Evolutionary conservation across 164 flowering plant species (phyloP), one percentile per base, ranked within the genome.

Genomic region (Nymphaea colorata): DNA sequence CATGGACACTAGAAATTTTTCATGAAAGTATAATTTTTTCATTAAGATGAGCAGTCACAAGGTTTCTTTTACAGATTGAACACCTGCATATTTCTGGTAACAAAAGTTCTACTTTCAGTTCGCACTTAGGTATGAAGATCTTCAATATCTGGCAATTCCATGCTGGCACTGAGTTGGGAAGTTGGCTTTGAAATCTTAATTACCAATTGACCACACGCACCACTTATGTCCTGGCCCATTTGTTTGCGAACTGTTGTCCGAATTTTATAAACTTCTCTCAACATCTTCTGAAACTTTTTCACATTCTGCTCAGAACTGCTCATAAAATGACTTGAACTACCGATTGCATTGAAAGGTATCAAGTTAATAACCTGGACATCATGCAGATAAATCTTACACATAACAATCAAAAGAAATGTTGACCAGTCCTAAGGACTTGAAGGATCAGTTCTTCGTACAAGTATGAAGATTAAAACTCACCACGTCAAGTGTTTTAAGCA

Each of bases 221-320:
- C 96, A 67, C 87, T 90, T 71, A 95, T 91, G 75, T 95, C 99
- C 79, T 88, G 98, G 67, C 98, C 98, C 99, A 95, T 95, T 77
- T 91, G 75, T 78, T 84, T 88, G 11, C 96, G 88, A 68, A 91
- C 71, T 12, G 94, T 95, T 45, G 99, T 94, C 61, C 99, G 80
- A 67, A 95, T 90, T 70, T 84, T 83, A 71, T 87, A 86, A 2
- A 73, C 71, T 43, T 85, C 89, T 71, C 98, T 77, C 12, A 95
- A 86, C 67, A 87, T 83, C 76, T 79, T 82, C 86, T 95, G 98
- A 66, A 91, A 95, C n/a, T 59, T 77, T 51, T 66, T 44, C 59
- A 95, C 89, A 64, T 67, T 82, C 62, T 76, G 71, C 25, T 88
- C 87, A 43, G 79, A 74, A 66, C 94, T 90, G 51, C 93, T 81